Percentiles rank a stretch among this genome's conserved stretches.
Evolutionary conservation across 768 basidiomycete species (phyloP).

Genomic region (Lanmaoa rubissima): DNA sequence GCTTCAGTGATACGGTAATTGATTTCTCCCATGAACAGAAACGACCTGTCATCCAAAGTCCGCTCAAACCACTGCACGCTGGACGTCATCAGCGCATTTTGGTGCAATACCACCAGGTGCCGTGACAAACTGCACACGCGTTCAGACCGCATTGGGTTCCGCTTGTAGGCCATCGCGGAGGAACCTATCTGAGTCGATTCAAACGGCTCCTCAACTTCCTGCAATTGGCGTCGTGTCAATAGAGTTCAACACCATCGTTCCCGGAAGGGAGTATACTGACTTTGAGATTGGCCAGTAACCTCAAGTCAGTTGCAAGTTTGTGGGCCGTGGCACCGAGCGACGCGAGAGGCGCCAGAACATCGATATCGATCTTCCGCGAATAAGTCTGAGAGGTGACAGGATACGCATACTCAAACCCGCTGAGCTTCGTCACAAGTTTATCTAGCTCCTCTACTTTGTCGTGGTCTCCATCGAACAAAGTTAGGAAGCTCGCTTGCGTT

Average conservation of each 20-base stretch:
- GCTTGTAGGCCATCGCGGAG: conserved; percentile 98
- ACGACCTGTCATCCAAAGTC: conserved; percentile 90
- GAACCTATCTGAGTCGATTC: conserved; percentile 98
- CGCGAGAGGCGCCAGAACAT: conserved; percentile 87
- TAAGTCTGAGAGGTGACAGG: conserved; percentile 99
- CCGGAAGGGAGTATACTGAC: conserved; percentile 31
- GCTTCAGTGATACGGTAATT: conserved; percentile 4
- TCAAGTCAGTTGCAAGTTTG: conserved; percentile 95
- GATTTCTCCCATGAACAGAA: conserved; percentile 3
- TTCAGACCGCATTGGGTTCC: conserved; percentile 99
- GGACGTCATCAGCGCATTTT: conserved; percentile 93
- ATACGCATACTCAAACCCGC: conserved; percentile 92
- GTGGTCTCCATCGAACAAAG: conserved; percentile 94
- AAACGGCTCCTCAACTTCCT: conserved; percentile 99
- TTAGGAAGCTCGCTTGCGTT: conserved; percentile 93
- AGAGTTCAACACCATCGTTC: neutral
- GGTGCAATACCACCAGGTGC: conserved; percentile 93
- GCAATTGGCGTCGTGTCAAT: conserved; percentile 1
- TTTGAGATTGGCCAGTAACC: conserved; percentile 92
- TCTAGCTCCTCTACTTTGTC: conserved; percentile 93
- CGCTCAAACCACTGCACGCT: conserved; percentile 99
- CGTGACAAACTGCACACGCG: conserved; percentile 95
- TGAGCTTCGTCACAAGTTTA: conserved; percentile 82
- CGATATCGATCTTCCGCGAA: conserved; percentile 94
- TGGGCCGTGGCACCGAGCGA: conserved; percentile 94